These are phyloP conservation scores for Aspergillus aculeatinus DNA, from an alignment of 2,329 filamentous ascomycete species.

Conservation along the genomic window DNA sequence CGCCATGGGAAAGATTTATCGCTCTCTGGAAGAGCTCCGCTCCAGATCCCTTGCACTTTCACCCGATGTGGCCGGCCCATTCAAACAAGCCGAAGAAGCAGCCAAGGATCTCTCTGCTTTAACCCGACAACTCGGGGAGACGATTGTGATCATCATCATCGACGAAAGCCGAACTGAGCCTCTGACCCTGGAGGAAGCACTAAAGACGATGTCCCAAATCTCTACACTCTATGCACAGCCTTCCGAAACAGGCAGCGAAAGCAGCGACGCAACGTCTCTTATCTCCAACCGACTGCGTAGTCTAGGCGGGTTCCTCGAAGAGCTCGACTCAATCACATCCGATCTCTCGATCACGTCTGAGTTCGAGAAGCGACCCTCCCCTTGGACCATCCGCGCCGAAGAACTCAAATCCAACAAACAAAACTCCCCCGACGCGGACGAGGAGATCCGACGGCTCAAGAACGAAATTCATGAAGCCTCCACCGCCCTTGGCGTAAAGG, in stretches of 20 bases:
- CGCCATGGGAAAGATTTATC: constrained; percentile 72
- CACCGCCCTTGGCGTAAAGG: constrained; percentile 67
- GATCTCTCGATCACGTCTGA: constrained; percentile 73
- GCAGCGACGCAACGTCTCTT: constrained; percentile 64
- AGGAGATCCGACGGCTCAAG: constrained; percentile 76
- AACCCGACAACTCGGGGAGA: constrained; percentile 65
- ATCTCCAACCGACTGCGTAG: constrained; percentile 67
- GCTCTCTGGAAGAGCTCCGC: constrained; percentile 74
- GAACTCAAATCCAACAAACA: constrained; percentile 81
- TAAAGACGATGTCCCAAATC: constrained; percentile 54
- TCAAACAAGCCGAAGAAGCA: constrained; percentile 67
- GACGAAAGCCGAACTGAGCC: constrained; percentile 71
- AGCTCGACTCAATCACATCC: constrained; percentile 67
- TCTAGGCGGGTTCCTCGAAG: constrained; percentile 63
- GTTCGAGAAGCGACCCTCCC: constrained; percentile 72
- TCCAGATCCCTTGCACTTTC: constrained; percentile 71
- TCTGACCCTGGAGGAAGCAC: constrained; percentile 66
- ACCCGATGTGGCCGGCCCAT: constrained; percentile 64
- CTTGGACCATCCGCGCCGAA: constrained; percentile 80
- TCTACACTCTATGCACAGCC: constrained; percentile 25
- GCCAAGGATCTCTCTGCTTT: constrained; percentile 66
- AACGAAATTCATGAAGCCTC: constrained; percentile 78
- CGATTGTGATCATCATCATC: constrained; percentile 64
- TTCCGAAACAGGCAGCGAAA: constrained; percentile 28
- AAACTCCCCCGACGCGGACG: constrained; percentile 77